These are phyloP conservation scores for Mucor lusitanicus DNA, from an alignment of 371 early-diverging fungal species.

Conservation along the genomic window DNA sequence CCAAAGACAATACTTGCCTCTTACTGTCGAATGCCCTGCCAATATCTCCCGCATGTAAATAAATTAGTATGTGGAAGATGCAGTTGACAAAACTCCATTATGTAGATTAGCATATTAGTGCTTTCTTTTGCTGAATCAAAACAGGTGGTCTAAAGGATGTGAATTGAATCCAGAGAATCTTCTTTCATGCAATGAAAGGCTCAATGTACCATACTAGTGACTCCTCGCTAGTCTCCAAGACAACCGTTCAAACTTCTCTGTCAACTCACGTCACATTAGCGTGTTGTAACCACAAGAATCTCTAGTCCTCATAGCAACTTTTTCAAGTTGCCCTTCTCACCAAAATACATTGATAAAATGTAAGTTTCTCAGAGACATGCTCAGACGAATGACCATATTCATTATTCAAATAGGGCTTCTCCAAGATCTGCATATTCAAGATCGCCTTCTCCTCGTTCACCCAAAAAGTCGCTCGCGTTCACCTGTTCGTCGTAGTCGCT, in stretches of 20 bases:
- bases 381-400: neutral
- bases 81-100: too few species aligned
- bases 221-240: neutral
- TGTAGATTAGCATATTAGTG: too few species aligned
- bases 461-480: slow-evolving; percentile 25
- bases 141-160: too few species aligned
- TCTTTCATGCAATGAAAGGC: too few species aligned
- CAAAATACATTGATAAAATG: neutral
- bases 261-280: slow-evolving; percentile 1
- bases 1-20: too few species aligned
- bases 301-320: neutral
- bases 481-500: slow-evolving; percentile 13
- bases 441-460: slow-evolving; percentile 21
- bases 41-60: too few species aligned
- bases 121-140: too few species aligned
- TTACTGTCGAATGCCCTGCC: too few species aligned
- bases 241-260: neutral
- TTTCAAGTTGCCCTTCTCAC: neutral
- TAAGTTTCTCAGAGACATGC: neutral
- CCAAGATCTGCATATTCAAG: slow-evolving; percentile 26
- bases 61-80: too few species aligned
- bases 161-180: too few species aligned
- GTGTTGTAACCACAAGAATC: neutral
- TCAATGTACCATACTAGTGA: neutral
- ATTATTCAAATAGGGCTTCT: slow-evolving; percentile 10